Percentiles rank a stretch among this genome's conserved stretches.
These are phyloP conservation scores for Solanum etuberosum DNA, from an alignment of 257 asterid species.

Conservation along the genomic window DNA sequence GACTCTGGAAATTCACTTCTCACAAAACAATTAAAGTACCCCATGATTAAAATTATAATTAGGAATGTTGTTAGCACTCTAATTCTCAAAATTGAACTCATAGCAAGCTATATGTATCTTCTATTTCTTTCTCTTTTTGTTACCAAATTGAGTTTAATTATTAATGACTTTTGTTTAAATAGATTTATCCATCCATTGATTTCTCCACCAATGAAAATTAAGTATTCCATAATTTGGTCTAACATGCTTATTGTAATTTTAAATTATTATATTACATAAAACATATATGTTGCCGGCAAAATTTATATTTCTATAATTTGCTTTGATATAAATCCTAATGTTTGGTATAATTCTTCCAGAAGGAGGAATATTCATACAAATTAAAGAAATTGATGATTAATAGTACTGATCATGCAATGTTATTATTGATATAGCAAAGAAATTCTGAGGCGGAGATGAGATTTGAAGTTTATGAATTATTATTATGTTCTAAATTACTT, in stretches of 20 bases:
- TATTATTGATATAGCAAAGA: no score
- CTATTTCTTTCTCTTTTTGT: neutral
- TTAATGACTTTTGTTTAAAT: neutral
- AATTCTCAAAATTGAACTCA: neutral
- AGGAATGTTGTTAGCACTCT: neutral
- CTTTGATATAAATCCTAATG: neutral
- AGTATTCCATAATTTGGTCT: neutral
- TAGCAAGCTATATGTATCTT: neutral
- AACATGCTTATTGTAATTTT: neutral
- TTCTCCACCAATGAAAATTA: neutral
- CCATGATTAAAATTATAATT: neutral
- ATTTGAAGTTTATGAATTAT: neutral
- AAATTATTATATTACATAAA: neutral
- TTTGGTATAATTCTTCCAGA: neutral
- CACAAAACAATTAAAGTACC: neutral
- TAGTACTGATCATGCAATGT: neutral
- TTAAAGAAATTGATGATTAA: neutral
- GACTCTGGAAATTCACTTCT: neutral
- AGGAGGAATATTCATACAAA: neutral
- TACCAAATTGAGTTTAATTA: neutral
- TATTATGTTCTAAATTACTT: no score
- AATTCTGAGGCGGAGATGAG: accelerated
- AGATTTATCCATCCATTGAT: neutral
- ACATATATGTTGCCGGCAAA: neutral
- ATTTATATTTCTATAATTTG: neutral